Evolutionary conservation across 1,139 yeast genomes (phyloP), one percentile per base, ranked within the genome.

Genomic region (Eremothecium coryli): DNA sequence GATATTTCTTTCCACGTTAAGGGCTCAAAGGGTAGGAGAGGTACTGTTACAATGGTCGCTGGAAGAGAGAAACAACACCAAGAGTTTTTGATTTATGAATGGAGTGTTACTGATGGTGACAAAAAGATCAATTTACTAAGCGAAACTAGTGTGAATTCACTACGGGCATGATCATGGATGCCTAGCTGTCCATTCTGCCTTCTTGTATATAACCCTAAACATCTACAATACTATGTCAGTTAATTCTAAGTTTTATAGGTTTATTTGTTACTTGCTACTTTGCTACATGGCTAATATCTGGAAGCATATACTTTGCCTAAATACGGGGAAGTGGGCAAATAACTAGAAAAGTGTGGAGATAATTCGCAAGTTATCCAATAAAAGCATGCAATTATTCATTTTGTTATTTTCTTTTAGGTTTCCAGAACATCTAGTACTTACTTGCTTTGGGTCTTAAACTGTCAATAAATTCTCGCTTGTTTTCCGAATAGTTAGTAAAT

Each of bases 1-100:
- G 81, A 88, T 54, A 74, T 90, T 45, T 58, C 60, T 22, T 85
- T 85, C 49, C 62, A 68, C 26, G 82, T 85, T 28, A 68, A 70
- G 47, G 98, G 97, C 9, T 66, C 65, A 34, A 64, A 66, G 41
- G 62, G 60, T 4, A 50, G 48, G n/a, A 52, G 61, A 3, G 80
- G 78, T n/a, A 64, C 59, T 38, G 63, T 77, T 29, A 62, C 56
- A 43, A 64, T 81, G 46, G 68, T 69, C 42, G 90, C 88, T 12
- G 66, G 68, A 39, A 70, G 86, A 59, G 70, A 67, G 29, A 63
- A 70, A 36, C 70, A 70, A 43, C 56, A 60, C 31, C 71, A 72
- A 30, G 81, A 76, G 18, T 80, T 81, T 50, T 59, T 65, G 24
- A 71, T 81, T 32, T 70, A 70, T 35, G 72, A 70, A 42, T 79